These are phyloP conservation scores for Holtermannia corniformis DNA, from an alignment of 768 basidiomycete species.

Conservation along the genomic window DNA sequence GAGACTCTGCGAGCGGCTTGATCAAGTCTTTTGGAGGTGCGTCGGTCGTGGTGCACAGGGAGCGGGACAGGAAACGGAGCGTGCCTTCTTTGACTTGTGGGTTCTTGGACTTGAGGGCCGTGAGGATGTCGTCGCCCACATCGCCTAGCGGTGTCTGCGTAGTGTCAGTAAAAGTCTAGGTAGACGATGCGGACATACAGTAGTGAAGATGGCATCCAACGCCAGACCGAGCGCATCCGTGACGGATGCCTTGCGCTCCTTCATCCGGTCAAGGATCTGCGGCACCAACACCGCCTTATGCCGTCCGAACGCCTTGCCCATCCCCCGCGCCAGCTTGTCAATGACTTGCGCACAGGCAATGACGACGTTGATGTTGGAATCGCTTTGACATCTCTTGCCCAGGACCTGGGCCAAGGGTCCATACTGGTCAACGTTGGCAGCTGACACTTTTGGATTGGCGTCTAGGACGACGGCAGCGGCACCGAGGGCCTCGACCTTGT, in stretches of 20 bases:
- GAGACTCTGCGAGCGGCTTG: slow-evolving; percentile 67
- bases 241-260: slow-evolving; percentile 86
- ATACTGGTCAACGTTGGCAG: slow-evolving; percentile 56
- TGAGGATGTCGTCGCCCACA: slow-evolving; percentile 69
- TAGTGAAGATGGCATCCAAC: slow-evolving; percentile 75
- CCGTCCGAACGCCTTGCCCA: slow-evolving; percentile 63
- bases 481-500: slow-evolving; percentile 77
- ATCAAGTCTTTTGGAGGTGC: slow-evolving; percentile 67
- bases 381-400: slow-evolving; percentile 68
- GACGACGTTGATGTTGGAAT: slow-evolving; percentile 94
- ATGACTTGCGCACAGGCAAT: slow-evolving; percentile 74
- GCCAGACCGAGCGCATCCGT: slow-evolving; percentile 80
- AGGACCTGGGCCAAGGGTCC: slow-evolving; percentile 66
- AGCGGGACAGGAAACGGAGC: slow-evolving; percentile 73
- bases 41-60: slow-evolving; percentile 58
- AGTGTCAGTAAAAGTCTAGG: slow-evolving; percentile 4
- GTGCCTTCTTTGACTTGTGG: slow-evolving; percentile 94
- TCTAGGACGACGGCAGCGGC: slow-evolving; percentile 63
- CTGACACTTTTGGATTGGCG: slow-evolving; percentile 62
- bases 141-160: slow-evolving; percentile 66
- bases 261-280: slow-evolving; percentile 75
- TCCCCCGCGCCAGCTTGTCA: slow-evolving; percentile 73
- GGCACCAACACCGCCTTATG: slow-evolving; percentile 64
- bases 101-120: slow-evolving; percentile 76
- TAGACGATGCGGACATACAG: slow-evolving; percentile 49